These are phyloP conservation scores for Isabelozyma pseudorhagii DNA, from an alignment of 805 yeast species.

Conservation along the genomic window DNA sequence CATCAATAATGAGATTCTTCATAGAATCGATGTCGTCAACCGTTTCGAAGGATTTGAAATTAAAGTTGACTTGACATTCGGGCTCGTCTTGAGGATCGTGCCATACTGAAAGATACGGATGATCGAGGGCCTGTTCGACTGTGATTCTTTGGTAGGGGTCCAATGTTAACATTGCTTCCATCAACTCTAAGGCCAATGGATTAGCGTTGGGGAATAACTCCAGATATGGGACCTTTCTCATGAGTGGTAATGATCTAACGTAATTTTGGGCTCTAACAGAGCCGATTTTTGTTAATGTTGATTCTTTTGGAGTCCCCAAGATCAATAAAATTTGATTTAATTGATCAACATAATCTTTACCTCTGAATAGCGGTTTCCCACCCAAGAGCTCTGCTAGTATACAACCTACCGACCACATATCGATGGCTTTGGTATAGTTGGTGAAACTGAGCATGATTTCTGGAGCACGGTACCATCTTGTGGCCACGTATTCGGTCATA, in stretches of 20 bases:
- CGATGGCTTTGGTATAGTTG: slow-evolving; percentile 94
- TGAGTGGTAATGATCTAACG: slow-evolving; percentile 79
- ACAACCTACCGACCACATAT: slow-evolving; percentile 98
- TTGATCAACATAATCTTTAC: slow-evolving; percentile 95
- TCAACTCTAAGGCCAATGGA: slow-evolving; percentile 79
- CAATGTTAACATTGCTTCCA: slow-evolving; percentile 80
- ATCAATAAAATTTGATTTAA: slow-evolving; percentile 81
- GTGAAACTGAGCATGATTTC: slow-evolving; percentile 95
- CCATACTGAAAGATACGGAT: slow-evolving; percentile 90
- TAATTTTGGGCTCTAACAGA: slow-evolving; percentile 89
- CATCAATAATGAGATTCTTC: slow-evolving; percentile 75
- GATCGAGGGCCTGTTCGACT: slow-evolving; percentile 86
- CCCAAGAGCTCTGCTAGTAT: slow-evolving; percentile 91
- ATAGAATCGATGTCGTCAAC: slow-evolving; percentile 75
- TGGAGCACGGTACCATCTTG: slow-evolving; percentile 98
- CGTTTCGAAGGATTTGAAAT: slow-evolving; percentile 77
- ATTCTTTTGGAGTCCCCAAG: slow-evolving; percentile 83
- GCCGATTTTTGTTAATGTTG: slow-evolving; percentile 50
- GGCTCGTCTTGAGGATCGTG: slow-evolving; percentile 94
- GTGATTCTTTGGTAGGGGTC: slow-evolving; percentile 87
- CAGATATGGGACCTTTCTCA: slow-evolving; percentile 72
- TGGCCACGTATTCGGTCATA: slow-evolving; percentile 95
- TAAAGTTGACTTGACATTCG: slow-evolving; percentile 74
- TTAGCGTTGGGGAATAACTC: slow-evolving; percentile 80
- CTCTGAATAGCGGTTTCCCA: slow-evolving; percentile 88